Conservation (phyloP, 2,329 filamentous ascomycete genomes). For the Ophiostoma sp. region DNA sequence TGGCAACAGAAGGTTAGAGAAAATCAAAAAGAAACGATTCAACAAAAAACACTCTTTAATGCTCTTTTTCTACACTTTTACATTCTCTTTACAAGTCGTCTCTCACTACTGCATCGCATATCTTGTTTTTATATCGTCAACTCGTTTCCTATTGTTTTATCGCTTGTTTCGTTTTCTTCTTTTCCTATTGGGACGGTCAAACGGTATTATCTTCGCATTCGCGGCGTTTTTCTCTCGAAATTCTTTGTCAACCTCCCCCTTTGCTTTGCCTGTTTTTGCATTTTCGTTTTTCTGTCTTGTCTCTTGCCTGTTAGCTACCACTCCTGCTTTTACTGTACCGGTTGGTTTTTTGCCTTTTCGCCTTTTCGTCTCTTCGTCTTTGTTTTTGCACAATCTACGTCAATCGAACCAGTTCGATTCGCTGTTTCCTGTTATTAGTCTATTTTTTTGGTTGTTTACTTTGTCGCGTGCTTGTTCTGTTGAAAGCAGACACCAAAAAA, state of each 20-base stretch:
- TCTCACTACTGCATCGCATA: conserved; percentile 8
- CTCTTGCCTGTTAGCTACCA: not conserved
- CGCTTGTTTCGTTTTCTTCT: conserved; percentile 18
- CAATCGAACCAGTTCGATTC: not conserved
- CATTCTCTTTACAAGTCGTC: not conserved
- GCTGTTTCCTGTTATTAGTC: conserved; percentile 13
- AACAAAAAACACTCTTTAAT: conserved; percentile 29
- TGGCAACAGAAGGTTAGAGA: conserved; percentile 34
- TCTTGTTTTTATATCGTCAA: conserved; percentile 17
- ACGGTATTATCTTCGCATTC: conserved; percentile 28
- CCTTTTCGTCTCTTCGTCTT: conserved; percentile 10
- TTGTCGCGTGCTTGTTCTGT: conserved; percentile 13
- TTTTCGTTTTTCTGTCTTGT: conserved; percentile 30
- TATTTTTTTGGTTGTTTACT: conserved; percentile 32
- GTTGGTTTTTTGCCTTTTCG: conserved; percentile 25
- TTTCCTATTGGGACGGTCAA: conserved; percentile 22
- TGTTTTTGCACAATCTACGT: conserved; percentile 23
- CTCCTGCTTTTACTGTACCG: conserved; percentile 27
- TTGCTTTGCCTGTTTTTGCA: conserved; percentile 17
- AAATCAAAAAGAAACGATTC: conserved; percentile 17
- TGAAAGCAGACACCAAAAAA: not conserved
- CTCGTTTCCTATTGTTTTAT: conserved; percentile 22
- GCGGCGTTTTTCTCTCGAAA: conserved; percentile 29
- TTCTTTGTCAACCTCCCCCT: conserved; percentile 28
- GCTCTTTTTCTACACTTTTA: not conserved